Evolutionary conservation across 768 basidiomycete species (phyloP).

Genomic region (Podaxis sp.): DNA sequence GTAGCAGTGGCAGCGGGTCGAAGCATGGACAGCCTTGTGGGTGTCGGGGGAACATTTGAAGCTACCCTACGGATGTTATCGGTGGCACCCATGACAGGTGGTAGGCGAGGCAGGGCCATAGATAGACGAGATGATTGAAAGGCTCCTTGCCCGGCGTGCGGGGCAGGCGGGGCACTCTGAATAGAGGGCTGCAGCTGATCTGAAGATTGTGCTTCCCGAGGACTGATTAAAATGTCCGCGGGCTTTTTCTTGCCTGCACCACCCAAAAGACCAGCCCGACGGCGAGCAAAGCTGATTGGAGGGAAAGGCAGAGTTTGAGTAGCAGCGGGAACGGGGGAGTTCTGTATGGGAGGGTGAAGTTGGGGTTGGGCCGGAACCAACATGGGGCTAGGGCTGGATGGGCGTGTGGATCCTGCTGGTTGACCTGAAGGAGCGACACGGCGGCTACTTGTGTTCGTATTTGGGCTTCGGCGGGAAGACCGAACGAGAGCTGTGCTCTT

Average conservation of each 20-base stretch:
- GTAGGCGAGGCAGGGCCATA: slow-evolving; percentile 70
- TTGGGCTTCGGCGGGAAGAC: slow-evolving; percentile 37
- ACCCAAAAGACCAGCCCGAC: slow-evolving; percentile 67
- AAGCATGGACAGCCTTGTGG: slow-evolving; percentile 59
- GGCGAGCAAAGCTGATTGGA: slow-evolving; percentile 76
- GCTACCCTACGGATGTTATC: slow-evolving; percentile 51
- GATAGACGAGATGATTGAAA: slow-evolving; percentile 47
- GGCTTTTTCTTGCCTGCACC: slow-evolving; percentile 60
- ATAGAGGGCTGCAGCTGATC: slow-evolving; percentile 66
- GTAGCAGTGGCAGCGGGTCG: slow-evolving; percentile 26
- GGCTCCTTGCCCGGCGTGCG: slow-evolving; percentile 44
- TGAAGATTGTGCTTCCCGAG: slow-evolving; percentile 52
- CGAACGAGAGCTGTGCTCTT: slow-evolving; percentile 20
- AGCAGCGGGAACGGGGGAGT: slow-evolving; percentile 25
- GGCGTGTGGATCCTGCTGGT: slow-evolving; percentile 24
- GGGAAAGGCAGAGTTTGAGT: slow-evolving; percentile 60
- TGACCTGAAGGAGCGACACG: slow-evolving; percentile 23
- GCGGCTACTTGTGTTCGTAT: slow-evolving; percentile 29
- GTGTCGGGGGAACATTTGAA: slow-evolving; percentile 69
- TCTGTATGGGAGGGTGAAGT: slow-evolving; percentile 16
- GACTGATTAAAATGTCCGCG: slow-evolving; percentile 77
- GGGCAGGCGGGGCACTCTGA: slow-evolving; percentile 75
- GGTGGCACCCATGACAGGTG: slow-evolving; percentile 43
- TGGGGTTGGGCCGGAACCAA: slow-evolving; percentile 26
- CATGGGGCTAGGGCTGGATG: slow-evolving; percentile 35